Conservation (phyloP, 129 eudicot species). For the Artemisia argyi region DNA sequence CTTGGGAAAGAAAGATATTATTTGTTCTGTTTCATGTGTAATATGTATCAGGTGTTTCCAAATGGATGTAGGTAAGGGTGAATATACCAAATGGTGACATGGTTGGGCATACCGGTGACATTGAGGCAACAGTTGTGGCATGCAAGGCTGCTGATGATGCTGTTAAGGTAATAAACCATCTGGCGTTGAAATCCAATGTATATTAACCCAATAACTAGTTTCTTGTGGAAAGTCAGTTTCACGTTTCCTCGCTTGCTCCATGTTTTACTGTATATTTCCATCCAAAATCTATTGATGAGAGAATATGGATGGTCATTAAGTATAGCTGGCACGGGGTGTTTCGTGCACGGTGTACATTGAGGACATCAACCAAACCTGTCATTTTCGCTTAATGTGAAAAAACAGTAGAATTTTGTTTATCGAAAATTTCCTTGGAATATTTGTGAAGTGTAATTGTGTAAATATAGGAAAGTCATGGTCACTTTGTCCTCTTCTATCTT, state of each 20-base stretch:
- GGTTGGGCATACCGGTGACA: constrained; percentile 97
- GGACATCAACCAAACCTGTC: no score
- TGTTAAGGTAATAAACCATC: constrained; percentile 62
- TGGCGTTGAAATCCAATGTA: neutral
- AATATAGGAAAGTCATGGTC: no score
- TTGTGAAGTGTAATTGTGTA: no score
- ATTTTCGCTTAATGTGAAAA: no score
- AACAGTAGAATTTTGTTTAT: no score
- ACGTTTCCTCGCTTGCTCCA: neutral
- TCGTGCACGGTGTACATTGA: no score
- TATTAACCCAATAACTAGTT: neutral
- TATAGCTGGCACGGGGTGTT: no score
- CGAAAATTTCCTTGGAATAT: no score
- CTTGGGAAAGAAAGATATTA: neutral
- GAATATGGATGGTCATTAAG: no score
- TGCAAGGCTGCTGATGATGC: constrained; percentile 95
- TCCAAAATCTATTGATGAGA: neutral
- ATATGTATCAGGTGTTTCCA: neutral
- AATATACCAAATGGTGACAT: constrained; percentile 89
- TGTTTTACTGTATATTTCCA: neutral
- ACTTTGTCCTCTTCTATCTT: no score
- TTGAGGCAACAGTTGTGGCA: constrained; percentile 77
- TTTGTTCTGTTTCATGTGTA: neutral
- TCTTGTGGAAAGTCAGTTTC: neutral
- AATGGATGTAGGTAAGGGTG: constrained; percentile 62